A percentile compares a stretch with the other conserved stretches of the same genome.
Conservation (phyloP, 352 stramenopile species). For the Phytophthora citricola region DNA sequence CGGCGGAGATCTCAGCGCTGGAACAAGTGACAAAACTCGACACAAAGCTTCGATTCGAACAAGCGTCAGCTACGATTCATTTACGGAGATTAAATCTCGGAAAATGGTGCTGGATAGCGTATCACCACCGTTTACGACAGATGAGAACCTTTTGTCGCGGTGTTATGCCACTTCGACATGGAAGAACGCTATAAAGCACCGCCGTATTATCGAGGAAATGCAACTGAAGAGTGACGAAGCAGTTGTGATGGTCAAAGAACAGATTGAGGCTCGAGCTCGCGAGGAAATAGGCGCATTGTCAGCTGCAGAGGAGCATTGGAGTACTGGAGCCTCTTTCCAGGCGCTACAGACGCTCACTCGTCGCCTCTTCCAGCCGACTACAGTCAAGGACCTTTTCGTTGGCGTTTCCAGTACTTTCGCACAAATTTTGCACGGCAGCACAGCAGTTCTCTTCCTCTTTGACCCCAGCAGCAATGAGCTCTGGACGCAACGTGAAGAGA, state of each 20-base stretch:
- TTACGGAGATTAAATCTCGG: constrained; percentile 31
- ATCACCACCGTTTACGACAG: constrained; percentile 34
- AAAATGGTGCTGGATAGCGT: constrained; percentile 64
- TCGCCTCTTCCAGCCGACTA: constrained; percentile 40
- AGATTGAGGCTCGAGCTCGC: constrained; percentile 15
- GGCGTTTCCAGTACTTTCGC: constrained; percentile 44
- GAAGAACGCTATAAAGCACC: constrained; percentile 13
- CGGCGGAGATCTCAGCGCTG: constrained; percentile 12
- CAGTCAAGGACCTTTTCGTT: constrained; percentile 53
- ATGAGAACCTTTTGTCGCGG: constrained; percentile 48
- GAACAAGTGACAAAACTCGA: constrained; percentile 21
- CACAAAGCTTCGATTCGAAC: constrained; percentile 19
- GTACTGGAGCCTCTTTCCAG: constrained; percentile 31
- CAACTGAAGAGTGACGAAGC: constrained; percentile 17
- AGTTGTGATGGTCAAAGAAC: constrained; percentile 12
- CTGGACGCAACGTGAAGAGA: constrained; percentile 65
- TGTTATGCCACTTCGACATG: constrained; percentile 28
- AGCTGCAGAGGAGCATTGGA: constrained; percentile 34
- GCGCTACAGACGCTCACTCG: constrained; percentile 59
- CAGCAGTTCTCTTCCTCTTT: constrained; percentile 66
- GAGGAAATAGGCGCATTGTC: constrained; percentile 24
- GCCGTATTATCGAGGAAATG: constrained; percentile 20
- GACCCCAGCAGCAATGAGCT: constrained; percentile 70
- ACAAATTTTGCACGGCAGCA: constrained; percentile 48
- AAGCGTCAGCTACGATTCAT: constrained; percentile 15